A percentile compares a stretch with the other conserved stretches of the same genome.
Evolutionary conservation across 192 early-diverging fungal species (phyloP).

Genomic region (Piromyces finnis): DNA sequence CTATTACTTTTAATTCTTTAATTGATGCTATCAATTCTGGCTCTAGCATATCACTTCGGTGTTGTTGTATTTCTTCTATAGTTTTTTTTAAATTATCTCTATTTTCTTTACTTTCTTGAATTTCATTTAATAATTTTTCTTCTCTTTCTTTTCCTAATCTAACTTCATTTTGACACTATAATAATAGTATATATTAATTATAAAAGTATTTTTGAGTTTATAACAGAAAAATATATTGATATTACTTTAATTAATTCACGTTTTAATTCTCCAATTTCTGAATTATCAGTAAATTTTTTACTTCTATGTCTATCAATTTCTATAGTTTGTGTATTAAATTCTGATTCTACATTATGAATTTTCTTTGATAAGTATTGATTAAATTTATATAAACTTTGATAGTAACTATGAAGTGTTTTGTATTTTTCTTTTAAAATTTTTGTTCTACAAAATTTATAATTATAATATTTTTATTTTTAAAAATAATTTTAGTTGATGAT

Average conservation of each 20-base stretch:
- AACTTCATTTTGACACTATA: conserved; percentile 42
- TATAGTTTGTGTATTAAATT: conserved; percentile 25
- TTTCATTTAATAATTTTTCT: conserved; percentile 22
- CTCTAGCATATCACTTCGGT: conserved; percentile 47
- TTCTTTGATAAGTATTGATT: conserved; percentile 18
- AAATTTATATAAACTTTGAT: neutral
- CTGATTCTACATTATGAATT: conserved; percentile 16
- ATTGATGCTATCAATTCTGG: conserved; percentile 38
- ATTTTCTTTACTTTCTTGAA: conserved; percentile 19
- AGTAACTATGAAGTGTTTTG: neutral
- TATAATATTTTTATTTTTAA: no score
- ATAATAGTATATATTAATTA: no score
- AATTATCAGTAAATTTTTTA: conserved; percentile 26
- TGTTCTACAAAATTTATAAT: neutral
- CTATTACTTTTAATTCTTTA: conserved; percentile 37
- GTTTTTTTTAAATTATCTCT: conserved; percentile 19
- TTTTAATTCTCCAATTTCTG: conserved; percentile 37
- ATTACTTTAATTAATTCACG: conserved; percentile 34
- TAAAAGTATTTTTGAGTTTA: no score
- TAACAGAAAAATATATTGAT: neutral
- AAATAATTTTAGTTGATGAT: no score
- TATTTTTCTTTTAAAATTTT: neutral
- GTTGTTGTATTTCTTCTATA: conserved; percentile 40
- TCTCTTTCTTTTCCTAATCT: conserved; percentile 27
- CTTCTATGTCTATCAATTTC: conserved; percentile 27